Percentiles rank a stretch among this genome's conserved stretches.
phyloP scores from a whole-genome alignment of 2,329 filamentous ascomycete genomes.

The Phoma sp. region DNA sequence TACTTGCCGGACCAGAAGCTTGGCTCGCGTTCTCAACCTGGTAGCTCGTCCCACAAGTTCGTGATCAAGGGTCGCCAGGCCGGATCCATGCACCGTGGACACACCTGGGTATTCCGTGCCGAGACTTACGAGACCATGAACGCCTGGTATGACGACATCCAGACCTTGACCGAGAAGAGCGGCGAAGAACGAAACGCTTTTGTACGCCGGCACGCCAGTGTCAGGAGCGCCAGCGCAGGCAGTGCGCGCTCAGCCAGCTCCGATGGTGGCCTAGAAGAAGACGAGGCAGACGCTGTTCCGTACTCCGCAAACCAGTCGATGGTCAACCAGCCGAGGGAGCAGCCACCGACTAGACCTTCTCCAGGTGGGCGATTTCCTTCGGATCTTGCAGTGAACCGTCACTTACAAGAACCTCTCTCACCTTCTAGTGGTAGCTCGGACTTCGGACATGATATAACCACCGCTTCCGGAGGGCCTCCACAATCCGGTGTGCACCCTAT shows the following conservation, averaged over 20 bases:
- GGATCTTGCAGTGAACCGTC: slow-evolving; percentile 86
- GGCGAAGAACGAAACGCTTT: slow-evolving; percentile 88
- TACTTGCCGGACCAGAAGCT: slow-evolving; percentile 95
- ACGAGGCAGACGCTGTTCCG: slow-evolving; percentile 69
- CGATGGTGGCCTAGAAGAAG: slow-evolving; percentile 49
- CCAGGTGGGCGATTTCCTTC: slow-evolving; percentile 97
- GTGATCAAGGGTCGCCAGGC: slow-evolving; percentile 96
- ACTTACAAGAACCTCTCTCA: slow-evolving; percentile 79
- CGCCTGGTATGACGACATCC: slow-evolving; percentile 95
- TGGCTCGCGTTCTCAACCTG: slow-evolving; percentile 83
- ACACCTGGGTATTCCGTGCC: slow-evolving; percentile 72
- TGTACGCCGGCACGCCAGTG: slow-evolving; percentile 79
- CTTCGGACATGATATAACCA: slow-evolving; percentile 65
- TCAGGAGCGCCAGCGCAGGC: slow-evolving; percentile 74
- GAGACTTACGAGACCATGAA: slow-evolving; percentile 90
- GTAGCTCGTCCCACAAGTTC: slow-evolving; percentile 93
- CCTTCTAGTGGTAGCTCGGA: slow-evolving; percentile 82
- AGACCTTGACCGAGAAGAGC: slow-evolving; percentile 83
- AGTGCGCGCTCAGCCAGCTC: slow-evolving; percentile 60
- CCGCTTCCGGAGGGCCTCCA: slow-evolving; percentile 61
- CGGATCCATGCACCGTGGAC: slow-evolving; percentile 84
- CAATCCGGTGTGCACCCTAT: slow-evolving; percentile 48
- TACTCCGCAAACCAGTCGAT: slow-evolving; percentile 66
- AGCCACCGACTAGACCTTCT: slow-evolving; percentile 71
- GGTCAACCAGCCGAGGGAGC: slow-evolving; percentile 45